These are phyloP conservation scores for Neoarthrinium moseri DNA, from an alignment of 2,329 filamentous ascomycete species.

Conservation along the genomic window DNA sequence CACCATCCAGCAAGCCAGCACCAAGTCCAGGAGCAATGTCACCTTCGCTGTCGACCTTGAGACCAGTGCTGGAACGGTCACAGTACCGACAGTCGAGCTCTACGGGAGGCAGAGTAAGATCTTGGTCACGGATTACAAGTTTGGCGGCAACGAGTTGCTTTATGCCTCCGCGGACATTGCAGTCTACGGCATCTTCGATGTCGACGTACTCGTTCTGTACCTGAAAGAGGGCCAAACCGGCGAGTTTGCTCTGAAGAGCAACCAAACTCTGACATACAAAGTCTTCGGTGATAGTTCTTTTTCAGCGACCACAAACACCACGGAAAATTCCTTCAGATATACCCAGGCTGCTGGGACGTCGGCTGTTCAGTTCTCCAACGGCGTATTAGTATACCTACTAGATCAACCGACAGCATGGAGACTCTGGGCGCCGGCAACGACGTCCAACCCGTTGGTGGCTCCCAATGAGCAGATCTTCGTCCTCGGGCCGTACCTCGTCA, in stretches of 20 bases:
- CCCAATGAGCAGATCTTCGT: conserved; percentile 52
- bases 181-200: conserved; percentile 44
- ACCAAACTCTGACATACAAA: conserved; percentile 34
- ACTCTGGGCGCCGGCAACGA: conserved; percentile 51
- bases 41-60: conserved; percentile 45
- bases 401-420: conserved; percentile 53
- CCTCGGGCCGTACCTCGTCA: conserved; percentile 55
- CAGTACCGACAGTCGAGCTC: conserved; percentile 44
- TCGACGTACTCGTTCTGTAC: conserved; percentile 47
- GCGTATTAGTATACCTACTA: conserved; percentile 49
- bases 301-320: conserved; percentile 22
- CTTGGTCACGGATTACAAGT: conserved; percentile 49
- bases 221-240: conserved; percentile 46
- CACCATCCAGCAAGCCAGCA: conserved; percentile 43
- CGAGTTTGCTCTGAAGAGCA: conserved; percentile 46
- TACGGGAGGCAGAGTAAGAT: conserved; percentile 53
- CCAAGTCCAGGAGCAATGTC: conserved; percentile 40
- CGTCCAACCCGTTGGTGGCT: conserved; percentile 39
- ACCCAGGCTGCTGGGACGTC: conserved; percentile 45
- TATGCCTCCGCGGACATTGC: conserved; percentile 52
- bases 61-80: conserved; percentile 43
- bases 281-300: conserved; percentile 39
- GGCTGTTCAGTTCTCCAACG: conserved; percentile 46
- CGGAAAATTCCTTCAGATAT: conserved; percentile 39
- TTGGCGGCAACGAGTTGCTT: conserved; percentile 45